Evolutionary conservation across 208 protist species (phyloP), one percentile per base, ranked within the genome.

Genomic region (Angomonas ambiguus): DNA sequence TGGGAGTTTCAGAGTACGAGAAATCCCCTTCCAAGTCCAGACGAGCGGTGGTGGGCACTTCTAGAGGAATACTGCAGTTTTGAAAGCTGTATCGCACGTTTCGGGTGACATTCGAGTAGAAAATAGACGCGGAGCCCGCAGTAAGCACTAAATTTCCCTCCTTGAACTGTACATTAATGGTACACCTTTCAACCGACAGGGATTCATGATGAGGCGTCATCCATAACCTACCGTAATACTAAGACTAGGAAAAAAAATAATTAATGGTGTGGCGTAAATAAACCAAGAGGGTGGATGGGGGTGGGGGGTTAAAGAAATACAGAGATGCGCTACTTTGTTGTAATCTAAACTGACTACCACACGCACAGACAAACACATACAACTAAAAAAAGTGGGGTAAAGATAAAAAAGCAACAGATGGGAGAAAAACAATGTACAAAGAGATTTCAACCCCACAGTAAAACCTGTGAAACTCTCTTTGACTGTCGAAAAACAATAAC

Each of bases 71-170:
- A 16, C 77, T 72, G 42, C 70, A 77, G 1, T 60, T 25, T 27
- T 41, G 20, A 41, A 87, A 87, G 41, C 63, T 71, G 62, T 87
- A 87, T 28, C 77, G 73, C 0, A 82, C 71, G 53, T 87, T 87
- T n/a, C 42, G 71, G 24, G 49, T 61, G 2, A 87, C 48, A 0
- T 77, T 77, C 11, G 74, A 74, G 51, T 76, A 55, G 65, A 77
- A 79, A 4, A 79, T 59, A 0, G 74, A 74, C 0, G 82, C 82
- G 1, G 33, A 28, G 8, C 82, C 82, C 42, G 77, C 67, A 0
- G 77, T 38, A 18, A 87, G 72, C 25, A 83, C 75, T 49, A 87
- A 30, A 53, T 51, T 75, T 28, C 82, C 82, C 24, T 1, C 24
- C 61, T 30, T 18, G 34, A 28, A 53, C 20, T 45, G 32, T 49